Percentiles rank a stretch among this genome's conserved stretches.
phyloP scores from a whole-genome alignment of 345 rosid genomes.

The Pistacia atlantica region DNA sequence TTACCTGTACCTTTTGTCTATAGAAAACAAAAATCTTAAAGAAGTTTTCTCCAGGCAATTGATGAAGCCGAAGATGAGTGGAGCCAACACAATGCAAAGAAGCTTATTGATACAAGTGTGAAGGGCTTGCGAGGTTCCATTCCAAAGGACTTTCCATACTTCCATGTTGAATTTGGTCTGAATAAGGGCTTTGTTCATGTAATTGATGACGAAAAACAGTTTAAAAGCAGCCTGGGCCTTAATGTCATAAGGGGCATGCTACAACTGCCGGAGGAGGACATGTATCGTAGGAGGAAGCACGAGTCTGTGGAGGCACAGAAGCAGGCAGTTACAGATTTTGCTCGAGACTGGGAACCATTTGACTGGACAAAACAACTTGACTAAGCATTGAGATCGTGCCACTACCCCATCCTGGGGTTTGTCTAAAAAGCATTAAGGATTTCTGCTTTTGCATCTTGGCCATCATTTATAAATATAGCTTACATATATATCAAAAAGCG shows the following conservation, averaged over 20 bases:
- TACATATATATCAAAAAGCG: too few relatives aligned
- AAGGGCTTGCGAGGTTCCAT: conserved; percentile 86
- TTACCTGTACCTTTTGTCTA: background rate
- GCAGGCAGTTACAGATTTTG: conserved; percentile 59
- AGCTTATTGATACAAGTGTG: conserved; percentile 81
- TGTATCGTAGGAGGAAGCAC: conserved; percentile 68
- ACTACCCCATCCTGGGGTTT: too few relatives aligned
- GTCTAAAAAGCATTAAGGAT: background rate
- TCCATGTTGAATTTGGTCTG: conserved; percentile 89
- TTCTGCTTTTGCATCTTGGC: background rate
- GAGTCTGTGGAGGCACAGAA: conserved; percentile 73
- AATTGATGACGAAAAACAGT: conserved; percentile 88
- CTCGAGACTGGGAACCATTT: conserved; percentile 72
- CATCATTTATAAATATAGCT: background rate
- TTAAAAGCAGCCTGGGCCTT: conserved; percentile 79
- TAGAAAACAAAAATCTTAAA: conserved; percentile 1
- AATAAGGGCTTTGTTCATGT: conserved; percentile 86
- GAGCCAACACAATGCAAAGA: conserved; percentile 98
- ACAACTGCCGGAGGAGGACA: conserved; percentile 77
- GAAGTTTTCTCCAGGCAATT: conserved; percentile 56
- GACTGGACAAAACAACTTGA: conserved; percentile 95
- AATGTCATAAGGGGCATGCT: conserved; percentile 94
- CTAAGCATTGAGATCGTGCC: conserved; percentile 8
- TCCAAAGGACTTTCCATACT: conserved; percentile 91
- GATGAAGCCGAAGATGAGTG: conserved; percentile 98